Percentiles rank a stretch among this genome's conserved stretches.
These are phyloP conservation scores for Eragrostis nindensis DNA, from an alignment of 176 grass and related monocot genomes.

Conservation along the genomic window DNA sequence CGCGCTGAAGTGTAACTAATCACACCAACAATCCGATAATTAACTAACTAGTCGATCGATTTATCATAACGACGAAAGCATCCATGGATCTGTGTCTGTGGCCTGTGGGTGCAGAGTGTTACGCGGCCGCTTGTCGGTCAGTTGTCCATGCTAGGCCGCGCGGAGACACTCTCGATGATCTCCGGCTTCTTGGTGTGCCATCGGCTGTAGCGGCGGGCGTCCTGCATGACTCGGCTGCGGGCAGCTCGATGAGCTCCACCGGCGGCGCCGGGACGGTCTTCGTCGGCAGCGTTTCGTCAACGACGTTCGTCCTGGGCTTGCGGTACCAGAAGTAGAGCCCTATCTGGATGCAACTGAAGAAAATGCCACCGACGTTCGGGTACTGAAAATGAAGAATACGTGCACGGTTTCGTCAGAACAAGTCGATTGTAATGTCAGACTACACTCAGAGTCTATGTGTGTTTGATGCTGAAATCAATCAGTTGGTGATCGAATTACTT, in stretches of 20 bases:
- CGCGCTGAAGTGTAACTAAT: too few species aligned
- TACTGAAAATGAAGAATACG: conserved; percentile 49
- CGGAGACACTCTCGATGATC: conserved; percentile 44
- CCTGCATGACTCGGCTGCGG: conserved; percentile 24
- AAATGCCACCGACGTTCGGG: conserved; percentile 74
- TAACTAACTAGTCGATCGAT: neutral
- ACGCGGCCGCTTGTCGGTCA: neutral
- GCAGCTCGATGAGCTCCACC: conserved; percentile 55
- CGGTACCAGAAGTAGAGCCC: conserved; percentile 70
- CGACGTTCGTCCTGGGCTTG: conserved; percentile 38
- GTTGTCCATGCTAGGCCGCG: conserved; percentile 15
- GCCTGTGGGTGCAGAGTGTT: too few species aligned
- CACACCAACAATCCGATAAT: too few species aligned
- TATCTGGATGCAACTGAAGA: conserved; percentile 83
- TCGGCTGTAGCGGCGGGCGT: neutral
- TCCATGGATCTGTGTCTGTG: too few species aligned
- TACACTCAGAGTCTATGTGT: too few species aligned
- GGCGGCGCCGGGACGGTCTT: neutral
- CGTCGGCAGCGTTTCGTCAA: conserved; percentile 36
- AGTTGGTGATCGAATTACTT: neutral
- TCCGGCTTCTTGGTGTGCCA: conserved; percentile 26
- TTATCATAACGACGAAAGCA: neutral
- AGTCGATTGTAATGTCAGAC: neutral
- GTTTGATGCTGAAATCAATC: neutral
- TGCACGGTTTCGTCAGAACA: neutral